These are phyloP conservation scores for Haplographium delicatum DNA, from an alignment of 495 filamentous ascomycete species.

Conservation along the genomic window DNA sequence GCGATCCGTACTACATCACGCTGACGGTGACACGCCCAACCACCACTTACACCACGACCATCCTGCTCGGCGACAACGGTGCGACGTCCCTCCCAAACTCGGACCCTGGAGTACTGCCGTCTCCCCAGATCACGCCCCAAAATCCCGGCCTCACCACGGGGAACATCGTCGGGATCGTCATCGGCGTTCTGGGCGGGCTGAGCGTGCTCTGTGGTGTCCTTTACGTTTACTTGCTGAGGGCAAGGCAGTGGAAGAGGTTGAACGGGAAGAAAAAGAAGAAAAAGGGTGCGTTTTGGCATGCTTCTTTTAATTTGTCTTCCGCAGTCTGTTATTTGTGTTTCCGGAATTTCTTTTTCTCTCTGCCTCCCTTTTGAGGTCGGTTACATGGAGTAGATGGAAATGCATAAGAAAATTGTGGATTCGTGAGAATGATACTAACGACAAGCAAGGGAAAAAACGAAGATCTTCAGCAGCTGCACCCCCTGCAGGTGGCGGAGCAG, in stretches of 20 bases:
- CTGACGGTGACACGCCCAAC: not conserved
- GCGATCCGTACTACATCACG: not conserved
- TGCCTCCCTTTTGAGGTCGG: too few relatives aligned
- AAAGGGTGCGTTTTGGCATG: too few relatives aligned
- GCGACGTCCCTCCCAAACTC: not conserved
- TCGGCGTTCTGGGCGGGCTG: not conserved
- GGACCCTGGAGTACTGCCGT: not conserved
- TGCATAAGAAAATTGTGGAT: too few relatives aligned
- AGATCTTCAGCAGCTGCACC: too few relatives aligned
- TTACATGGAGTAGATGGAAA: too few relatives aligned
- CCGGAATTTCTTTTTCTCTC: too few relatives aligned
- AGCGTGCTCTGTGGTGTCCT: not conserved
- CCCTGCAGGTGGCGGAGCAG: too few relatives aligned
- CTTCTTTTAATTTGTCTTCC: too few relatives aligned
- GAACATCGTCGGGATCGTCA: not conserved
- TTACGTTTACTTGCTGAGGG: not conserved
- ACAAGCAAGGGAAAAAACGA: too few relatives aligned
- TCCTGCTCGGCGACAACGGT: not conserved
- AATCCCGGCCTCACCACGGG: not conserved
- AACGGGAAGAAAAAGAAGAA: not conserved
- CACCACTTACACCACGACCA: not conserved
- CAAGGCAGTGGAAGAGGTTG: not conserved
- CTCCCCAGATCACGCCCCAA: not conserved
- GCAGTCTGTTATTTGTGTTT: too few relatives aligned
- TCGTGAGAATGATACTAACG: too few relatives aligned